A percentile compares a stretch with the other conserved stretches of the same genome.
Evolutionary conservation across 192 early-diverging fungal genomes (phyloP).

Genomic region (Obelidium mucronatum): DNA sequence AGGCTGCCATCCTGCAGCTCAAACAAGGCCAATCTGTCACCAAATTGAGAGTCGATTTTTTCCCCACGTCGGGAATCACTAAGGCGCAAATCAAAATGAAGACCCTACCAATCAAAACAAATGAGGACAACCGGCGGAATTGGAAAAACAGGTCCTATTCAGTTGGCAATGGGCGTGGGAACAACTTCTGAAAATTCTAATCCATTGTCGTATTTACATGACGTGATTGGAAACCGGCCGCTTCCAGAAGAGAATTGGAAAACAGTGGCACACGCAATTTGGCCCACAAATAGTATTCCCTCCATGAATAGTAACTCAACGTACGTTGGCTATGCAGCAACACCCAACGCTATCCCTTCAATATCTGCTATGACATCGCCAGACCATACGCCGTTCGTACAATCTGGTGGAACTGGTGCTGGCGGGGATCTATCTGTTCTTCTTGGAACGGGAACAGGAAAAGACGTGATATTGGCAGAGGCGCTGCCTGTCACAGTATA

Average conservation of each 20-base stretch:
- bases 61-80: no score
- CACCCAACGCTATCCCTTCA: no score
- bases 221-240: slow-evolving; percentile 28
- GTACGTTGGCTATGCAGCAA: no score
- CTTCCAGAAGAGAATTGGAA: slow-evolving; percentile 18
- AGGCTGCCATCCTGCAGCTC: slow-evolving; percentile 34
- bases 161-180: no score
- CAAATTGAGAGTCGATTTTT: slow-evolving; percentile 37
- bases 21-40: slow-evolving; percentile 7
- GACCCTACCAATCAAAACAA: no score
- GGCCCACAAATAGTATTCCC: no score
- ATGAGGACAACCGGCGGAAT: no score
- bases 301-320: no score
- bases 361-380: no score
- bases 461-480: slow-evolving; percentile 27
- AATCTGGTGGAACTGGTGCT: background rate
- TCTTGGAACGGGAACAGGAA: slow-evolving; percentile 30
- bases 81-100: background rate
- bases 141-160: no score
- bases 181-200: background rate
- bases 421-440: background rate
- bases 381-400: no score
- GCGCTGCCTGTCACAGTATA: slow-evolving; percentile 26
- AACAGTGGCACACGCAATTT: slow-evolving; percentile 31
- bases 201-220: slow-evolving; percentile 32